phyloP scores from a whole-genome alignment of 1,284 basidiomycete species.

The Heterobasidion annosum region DNA sequence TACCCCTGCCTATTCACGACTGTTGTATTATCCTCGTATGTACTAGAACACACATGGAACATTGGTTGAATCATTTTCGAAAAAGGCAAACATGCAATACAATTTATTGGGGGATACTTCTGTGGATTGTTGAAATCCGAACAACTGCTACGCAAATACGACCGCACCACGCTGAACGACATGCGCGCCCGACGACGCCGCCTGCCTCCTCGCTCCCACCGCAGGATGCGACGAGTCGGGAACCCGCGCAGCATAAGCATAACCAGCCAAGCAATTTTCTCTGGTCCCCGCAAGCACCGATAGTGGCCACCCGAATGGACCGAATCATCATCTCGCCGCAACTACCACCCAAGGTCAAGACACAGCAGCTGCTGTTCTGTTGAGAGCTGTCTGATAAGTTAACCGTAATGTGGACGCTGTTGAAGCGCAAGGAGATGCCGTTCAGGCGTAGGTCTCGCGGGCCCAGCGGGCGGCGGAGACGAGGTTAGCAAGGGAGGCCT shows the following conservation, averaged over 20 bases:
- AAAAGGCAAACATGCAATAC: background rate
- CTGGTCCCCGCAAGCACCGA: background rate
- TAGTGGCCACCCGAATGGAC: conserved; percentile 6
- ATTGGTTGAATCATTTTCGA: background rate
- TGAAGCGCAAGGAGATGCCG: conserved; percentile 65
- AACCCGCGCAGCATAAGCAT: background rate
- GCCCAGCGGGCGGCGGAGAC: conserved; percentile 90
- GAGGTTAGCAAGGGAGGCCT: conserved; percentile 82
- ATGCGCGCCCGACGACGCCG: background rate
- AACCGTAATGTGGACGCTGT: conserved; percentile 64
- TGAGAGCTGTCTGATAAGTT: conserved; percentile 30
- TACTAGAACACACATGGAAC: background rate
- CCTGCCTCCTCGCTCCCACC: background rate
- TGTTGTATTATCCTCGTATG: background rate
- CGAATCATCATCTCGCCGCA: conserved; percentile 20
- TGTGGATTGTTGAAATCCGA: conserved; percentile 15
- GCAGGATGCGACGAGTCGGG: background rate
- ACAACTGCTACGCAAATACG: conserved; percentile 7
- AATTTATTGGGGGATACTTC: background rate
- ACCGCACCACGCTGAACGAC: background rate
- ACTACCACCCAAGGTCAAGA: conserved; percentile 23
- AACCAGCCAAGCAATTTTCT: background rate
- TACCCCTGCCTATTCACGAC: background rate
- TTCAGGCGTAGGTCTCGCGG: conserved; percentile 71
- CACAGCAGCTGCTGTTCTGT: conserved; percentile 22